Conservation (phyloP, 2,329 filamentous ascomycete species). For the Emericellopsis cladophorae region DNA sequence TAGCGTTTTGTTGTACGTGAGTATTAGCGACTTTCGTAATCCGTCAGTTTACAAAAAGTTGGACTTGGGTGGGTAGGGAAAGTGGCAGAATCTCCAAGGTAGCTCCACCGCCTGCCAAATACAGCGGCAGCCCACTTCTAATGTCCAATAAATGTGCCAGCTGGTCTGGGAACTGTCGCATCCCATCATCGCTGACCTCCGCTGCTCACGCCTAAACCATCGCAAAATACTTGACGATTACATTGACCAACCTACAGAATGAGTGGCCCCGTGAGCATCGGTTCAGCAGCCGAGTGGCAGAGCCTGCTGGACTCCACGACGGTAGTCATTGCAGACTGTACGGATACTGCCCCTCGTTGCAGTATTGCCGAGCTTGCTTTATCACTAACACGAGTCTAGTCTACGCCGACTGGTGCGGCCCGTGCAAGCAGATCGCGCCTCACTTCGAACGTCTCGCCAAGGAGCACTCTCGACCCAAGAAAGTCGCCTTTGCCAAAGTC, state of each 20-base stretch:
- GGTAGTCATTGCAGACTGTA: slow-evolving; percentile 86
- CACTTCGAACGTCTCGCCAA: slow-evolving; percentile 74
- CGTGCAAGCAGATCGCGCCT: slow-evolving; percentile 86
- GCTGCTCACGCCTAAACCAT: too few relatives aligned
- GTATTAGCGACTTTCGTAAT: not conserved
- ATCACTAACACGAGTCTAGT: slow-evolving; percentile 39
- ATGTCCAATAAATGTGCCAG: not conserved
- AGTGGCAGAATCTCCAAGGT: slow-evolving; percentile 4
- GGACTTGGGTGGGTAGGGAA: not conserved
- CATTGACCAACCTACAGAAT: slow-evolving; percentile 15
- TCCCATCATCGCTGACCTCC: not conserved
- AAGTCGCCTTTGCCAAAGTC: slow-evolving; percentile 84
- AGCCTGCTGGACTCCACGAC: slow-evolving; percentile 58
- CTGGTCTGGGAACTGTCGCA: not conserved
- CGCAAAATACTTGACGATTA: too few relatives aligned
- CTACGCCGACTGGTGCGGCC: slow-evolving; percentile 90
- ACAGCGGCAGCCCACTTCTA: not conserved
- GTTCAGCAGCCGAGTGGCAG: slow-evolving; percentile 58
- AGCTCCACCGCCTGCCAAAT: slow-evolving; percentile 5
- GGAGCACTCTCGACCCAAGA: slow-evolving; percentile 67
- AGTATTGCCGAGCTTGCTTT: not conserved
- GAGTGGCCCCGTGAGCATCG: slow-evolving; percentile 40
- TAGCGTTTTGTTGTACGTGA: too few relatives aligned
- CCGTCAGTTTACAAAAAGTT: slow-evolving; percentile 2
- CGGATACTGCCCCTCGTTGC: slow-evolving; percentile 14